Percentiles rank a stretch among this genome's conserved stretches.
These are phyloP conservation scores for Trichomonascaceae sp. DNA, from an alignment of 1,139 yeast genomes.

Conservation along the genomic window DNA sequence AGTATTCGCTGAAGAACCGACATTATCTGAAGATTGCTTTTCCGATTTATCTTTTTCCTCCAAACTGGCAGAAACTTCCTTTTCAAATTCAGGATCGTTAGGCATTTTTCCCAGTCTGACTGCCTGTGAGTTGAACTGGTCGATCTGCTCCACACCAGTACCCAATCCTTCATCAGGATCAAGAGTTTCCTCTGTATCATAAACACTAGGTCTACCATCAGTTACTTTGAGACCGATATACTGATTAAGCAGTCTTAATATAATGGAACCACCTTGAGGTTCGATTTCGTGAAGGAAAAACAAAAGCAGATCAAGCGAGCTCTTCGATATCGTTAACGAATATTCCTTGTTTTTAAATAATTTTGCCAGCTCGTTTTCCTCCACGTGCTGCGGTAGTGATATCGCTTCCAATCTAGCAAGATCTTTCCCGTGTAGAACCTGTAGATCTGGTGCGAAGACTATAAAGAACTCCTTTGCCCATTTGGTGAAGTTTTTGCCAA, in stretches of 20 bases:
- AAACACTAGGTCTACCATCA: slow-evolving; percentile 32
- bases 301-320: slow-evolving; percentile 75
- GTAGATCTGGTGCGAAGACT: slow-evolving; percentile 67
- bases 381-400: slow-evolving; percentile 71
- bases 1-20: slow-evolving; percentile 12
- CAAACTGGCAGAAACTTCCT: slow-evolving; percentile 79
- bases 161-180: slow-evolving; percentile 63
- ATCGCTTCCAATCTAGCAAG: slow-evolving; percentile 65
- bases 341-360: slow-evolving; percentile 71
- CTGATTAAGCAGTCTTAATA: slow-evolving; percentile 81
- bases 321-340: slow-evolving; percentile 68
- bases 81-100: slow-evolving; percentile 73
- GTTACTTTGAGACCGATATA: slow-evolving; percentile 63
- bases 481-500: slow-evolving; percentile 51
- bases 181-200: slow-evolving; percentile 32
- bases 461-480: slow-evolving; percentile 73
- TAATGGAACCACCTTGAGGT: slow-evolving; percentile 83
- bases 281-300: slow-evolving; percentile 90
- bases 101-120: slow-evolving; percentile 82
- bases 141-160: slow-evolving; percentile 38
- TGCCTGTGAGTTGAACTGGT: slow-evolving; percentile 60
- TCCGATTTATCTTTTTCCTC: slow-evolving; percentile 63
- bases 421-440: slow-evolving; percentile 72
- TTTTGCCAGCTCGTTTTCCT: slow-evolving; percentile 75
- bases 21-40: slow-evolving; percentile 14